Conservation (phyloP, 1,139 yeast genomes). For the Kazachstania sp. region DNA sequence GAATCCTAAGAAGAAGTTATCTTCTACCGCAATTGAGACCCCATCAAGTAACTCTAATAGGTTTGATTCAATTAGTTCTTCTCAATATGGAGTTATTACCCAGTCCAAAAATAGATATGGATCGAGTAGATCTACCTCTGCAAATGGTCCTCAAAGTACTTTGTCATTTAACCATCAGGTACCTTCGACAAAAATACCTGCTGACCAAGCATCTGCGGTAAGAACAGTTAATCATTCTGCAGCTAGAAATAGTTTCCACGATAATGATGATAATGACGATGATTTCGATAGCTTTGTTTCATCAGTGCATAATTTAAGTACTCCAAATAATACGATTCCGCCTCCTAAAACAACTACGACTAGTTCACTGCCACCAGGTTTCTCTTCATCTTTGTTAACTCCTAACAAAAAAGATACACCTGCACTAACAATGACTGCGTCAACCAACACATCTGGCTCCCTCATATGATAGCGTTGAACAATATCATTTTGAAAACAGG, state of each 20-base stretch:
- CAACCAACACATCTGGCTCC: background rate
- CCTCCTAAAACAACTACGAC: background rate
- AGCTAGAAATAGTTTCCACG: background rate
- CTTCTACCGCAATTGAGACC: background rate
- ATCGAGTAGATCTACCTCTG: no score
- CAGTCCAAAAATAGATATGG: no score
- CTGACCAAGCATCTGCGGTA: no score
- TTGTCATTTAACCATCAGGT: no score
- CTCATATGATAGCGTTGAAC: background rate
- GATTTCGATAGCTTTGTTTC: constrained; percentile 31
- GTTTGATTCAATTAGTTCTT: no score
- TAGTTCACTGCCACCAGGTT: constrained; percentile 30
- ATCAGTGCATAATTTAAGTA: constrained; percentile 10
- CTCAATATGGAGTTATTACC: no score
- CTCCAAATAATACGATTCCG: no score
- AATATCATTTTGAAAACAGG: no score
- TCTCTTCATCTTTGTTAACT: constrained; percentile 29
- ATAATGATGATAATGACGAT: constrained; percentile 11
- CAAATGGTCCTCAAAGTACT: no score
- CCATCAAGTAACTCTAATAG: background rate
- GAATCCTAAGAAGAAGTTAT: constrained; percentile 17
- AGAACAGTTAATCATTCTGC: background rate
- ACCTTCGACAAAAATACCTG: no score
- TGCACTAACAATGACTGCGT: background rate
- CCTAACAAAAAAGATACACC: constrained; percentile 20